These are phyloP conservation scores for Vaccinium vitisidaea DNA, from an alignment of 148 eudicot species.

Conservation along the genomic window DNA sequence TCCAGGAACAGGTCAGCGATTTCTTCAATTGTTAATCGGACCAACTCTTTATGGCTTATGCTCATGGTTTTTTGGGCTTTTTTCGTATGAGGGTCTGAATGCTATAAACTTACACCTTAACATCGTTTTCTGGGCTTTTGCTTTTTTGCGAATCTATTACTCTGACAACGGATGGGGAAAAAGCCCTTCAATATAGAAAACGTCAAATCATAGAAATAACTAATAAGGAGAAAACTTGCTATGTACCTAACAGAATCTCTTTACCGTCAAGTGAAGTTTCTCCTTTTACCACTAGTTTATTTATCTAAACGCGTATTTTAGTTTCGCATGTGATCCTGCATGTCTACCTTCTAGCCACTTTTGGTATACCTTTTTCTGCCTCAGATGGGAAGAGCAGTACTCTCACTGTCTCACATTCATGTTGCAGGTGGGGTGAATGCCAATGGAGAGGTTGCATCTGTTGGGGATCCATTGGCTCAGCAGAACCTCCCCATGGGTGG, in stretches of 20 bases:
- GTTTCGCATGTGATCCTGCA: not conserved
- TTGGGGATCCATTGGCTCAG: conserved; percentile 30
- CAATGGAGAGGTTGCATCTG: conserved; percentile 34
- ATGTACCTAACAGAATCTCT: not conserved
- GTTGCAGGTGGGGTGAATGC: conserved; percentile 31
- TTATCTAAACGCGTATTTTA: not conserved
- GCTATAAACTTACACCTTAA: not conserved
- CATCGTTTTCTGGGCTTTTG: not conserved
- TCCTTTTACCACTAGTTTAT: not conserved
- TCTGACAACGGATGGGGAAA: not conserved
- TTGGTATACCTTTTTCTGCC: not conserved
- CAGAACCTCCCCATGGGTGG: conserved; percentile 44
- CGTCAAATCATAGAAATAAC: not conserved
- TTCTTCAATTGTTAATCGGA: not conserved
- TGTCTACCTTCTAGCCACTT: conserved; percentile 3
- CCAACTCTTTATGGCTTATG: not conserved
- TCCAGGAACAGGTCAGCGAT: conserved; percentile 25
- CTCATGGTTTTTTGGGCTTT: not conserved
- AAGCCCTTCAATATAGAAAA: not conserved
- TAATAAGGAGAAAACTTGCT: not conserved
- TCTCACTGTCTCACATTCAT: conserved; percentile 12
- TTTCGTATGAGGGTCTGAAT: not conserved
- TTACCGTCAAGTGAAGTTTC: not conserved
- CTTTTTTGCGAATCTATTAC: not conserved
- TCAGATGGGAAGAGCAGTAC: not conserved